phyloP scores from a whole-genome alignment of 805 yeast species.

The Wickerhamomyces chambardii region DNA sequence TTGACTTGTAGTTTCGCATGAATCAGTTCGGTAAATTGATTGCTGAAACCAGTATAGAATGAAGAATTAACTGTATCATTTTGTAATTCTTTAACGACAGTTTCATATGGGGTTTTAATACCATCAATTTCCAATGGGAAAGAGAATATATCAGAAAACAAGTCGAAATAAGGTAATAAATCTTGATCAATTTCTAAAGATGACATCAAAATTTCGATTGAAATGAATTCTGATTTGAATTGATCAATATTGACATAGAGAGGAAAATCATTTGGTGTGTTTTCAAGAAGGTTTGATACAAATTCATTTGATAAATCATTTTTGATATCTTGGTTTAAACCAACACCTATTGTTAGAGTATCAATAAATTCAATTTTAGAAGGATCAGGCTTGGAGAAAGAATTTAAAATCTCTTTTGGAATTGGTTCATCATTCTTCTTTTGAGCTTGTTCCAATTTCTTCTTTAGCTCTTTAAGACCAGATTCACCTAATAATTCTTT shows the following conservation, averaged over 20 bases:
- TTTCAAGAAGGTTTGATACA: constrained; percentile 15
- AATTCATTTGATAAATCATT: constrained; percentile 21
- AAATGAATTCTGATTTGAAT: constrained; percentile 70
- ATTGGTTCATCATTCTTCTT: constrained; percentile 64
- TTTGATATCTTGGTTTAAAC: constrained; percentile 29
- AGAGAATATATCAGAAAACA: constrained; percentile 60
- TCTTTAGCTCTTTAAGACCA: constrained; percentile 46
- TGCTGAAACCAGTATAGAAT: constrained; percentile 48
- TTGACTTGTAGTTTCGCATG: constrained; percentile 54
- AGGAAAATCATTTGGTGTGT: constrained; percentile 43
- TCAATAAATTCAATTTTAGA: constrained; percentile 62
- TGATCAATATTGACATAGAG: constrained; percentile 73
- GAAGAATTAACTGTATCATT: constrained; percentile 60
- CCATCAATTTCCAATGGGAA: constrained; percentile 67
- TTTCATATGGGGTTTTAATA: constrained; percentile 50
- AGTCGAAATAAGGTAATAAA: constrained; percentile 54
- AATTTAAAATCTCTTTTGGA: constrained; percentile 54
- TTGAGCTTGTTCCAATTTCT: constrained; percentile 52
- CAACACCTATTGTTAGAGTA: constrained; percentile 57
- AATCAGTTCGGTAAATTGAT: constrained; percentile 58
- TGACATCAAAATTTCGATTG: constrained; percentile 52
- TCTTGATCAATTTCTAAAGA: constrained; percentile 40
- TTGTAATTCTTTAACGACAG: constrained; percentile 66
- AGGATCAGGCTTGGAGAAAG: constrained; percentile 70
- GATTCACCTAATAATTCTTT: constrained; percentile 41